A percentile compares a stretch with the other conserved stretches of the same genome.
Evolutionary conservation across 768 basidiomycete species (phyloP).

Genomic region (Phanerodontia chrysosporium): DNA sequence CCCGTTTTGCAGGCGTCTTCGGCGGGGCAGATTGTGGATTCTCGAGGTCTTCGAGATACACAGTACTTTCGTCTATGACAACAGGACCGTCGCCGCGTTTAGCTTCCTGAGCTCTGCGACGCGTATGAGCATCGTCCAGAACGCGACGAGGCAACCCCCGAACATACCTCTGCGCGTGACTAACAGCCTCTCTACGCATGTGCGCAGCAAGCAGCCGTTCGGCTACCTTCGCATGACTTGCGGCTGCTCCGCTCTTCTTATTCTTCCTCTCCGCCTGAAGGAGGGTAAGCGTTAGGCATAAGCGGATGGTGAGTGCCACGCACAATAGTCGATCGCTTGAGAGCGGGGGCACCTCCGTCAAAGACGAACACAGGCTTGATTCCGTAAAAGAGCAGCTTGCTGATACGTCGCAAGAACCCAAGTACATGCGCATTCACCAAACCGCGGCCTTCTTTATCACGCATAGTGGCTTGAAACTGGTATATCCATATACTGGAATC

Average conservation of each 20-base stretch:
- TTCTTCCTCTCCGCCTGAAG: slow-evolving; percentile 77
- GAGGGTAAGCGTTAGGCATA: too few species aligned
- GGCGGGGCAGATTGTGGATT: slow-evolving; percentile 31
- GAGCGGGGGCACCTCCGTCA: slow-evolving; percentile 89
- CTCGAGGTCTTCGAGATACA: slow-evolving; percentile 88
- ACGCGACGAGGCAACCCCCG: slow-evolving; percentile 11
- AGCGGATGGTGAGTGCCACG: slow-evolving; percentile 23
- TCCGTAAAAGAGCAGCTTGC: slow-evolving; percentile 93
- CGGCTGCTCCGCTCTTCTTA: slow-evolving; percentile 88
- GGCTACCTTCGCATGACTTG: slow-evolving; percentile 81
- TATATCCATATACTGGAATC: slow-evolving; percentile 99
- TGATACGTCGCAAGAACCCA: slow-evolving; percentile 85
- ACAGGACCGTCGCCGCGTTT: slow-evolving; percentile 33
- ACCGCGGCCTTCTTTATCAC: slow-evolving; percentile 90
- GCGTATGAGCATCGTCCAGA: slow-evolving; percentile 1
- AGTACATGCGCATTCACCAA: slow-evolving; percentile 92
- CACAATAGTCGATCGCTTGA: slow-evolving; percentile 90
- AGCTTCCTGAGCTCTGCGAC: background rate
- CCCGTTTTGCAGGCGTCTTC: slow-evolving; percentile 45
- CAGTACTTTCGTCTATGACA: slow-evolving; percentile 62
- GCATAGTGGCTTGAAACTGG: slow-evolving; percentile 99
- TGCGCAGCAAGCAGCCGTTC: slow-evolving; percentile 92
- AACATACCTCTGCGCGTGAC: slow-evolving; percentile 36
- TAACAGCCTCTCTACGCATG: slow-evolving; percentile 83
- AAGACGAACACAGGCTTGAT: slow-evolving; percentile 99